phyloP scores from a whole-genome alignment of 129 eudicot species.

The Mikania micrantha region DNA sequence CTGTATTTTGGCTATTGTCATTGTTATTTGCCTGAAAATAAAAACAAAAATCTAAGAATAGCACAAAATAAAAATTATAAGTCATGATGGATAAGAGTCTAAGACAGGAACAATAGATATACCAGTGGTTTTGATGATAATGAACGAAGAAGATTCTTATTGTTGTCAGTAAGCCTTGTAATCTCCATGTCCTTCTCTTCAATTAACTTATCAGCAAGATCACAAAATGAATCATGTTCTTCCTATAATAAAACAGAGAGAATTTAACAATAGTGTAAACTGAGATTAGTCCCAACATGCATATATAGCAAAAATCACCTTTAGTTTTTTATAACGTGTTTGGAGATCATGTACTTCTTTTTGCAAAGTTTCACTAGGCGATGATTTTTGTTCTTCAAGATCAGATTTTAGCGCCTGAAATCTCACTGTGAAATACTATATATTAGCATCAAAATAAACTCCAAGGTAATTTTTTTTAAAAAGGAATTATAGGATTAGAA shows the following conservation, averaged over 20 bases:
- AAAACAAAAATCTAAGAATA: background rate
- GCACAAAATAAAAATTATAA: background rate
- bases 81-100: background rate
- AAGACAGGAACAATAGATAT: constrained; percentile 11
- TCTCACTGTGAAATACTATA: constrained; percentile 49
- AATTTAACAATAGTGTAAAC: background rate
- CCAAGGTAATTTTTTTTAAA: background rate
- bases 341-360: constrained; percentile 72
- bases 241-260: constrained; percentile 43
- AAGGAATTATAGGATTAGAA: background rate
- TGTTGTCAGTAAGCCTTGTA: constrained; percentile 74
- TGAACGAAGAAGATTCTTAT: constrained; percentile 59
- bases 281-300: background rate
- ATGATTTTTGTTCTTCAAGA: constrained; percentile 42
- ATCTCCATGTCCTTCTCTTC: constrained; percentile 94
- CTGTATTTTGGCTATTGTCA: constrained; percentile 41
- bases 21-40: constrained; percentile 43
- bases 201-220: constrained; percentile 94
- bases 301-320: constrained; percentile 36
- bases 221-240: constrained; percentile 91
- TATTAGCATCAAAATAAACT: background rate
- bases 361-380: constrained; percentile 45
- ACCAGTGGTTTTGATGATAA: constrained; percentile 52
- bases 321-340: constrained; percentile 49
- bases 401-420: constrained; percentile 58